These are phyloP conservation scores for Anisogramma anomala DNA, from an alignment of 2,329 filamentous ascomycete genomes.

Conservation along the genomic window DNA sequence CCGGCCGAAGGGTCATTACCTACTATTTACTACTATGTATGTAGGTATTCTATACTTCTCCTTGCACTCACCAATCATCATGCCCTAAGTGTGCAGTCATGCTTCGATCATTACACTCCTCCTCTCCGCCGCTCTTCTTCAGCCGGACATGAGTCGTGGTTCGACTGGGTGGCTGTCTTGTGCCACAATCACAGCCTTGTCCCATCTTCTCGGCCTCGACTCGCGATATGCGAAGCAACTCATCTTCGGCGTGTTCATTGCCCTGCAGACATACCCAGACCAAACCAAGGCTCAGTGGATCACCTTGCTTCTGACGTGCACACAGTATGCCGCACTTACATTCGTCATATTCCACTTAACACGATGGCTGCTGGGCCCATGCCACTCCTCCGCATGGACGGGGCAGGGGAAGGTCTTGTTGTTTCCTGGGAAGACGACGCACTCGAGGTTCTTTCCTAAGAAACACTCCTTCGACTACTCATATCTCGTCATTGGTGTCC, in stretches of 20 bases:
- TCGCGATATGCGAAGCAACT: slow-evolving; percentile 5
- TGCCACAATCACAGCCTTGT: not conserved
- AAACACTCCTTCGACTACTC: slow-evolving; percentile 59
- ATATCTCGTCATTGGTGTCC: slow-evolving; percentile 58
- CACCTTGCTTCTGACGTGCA: not conserved
- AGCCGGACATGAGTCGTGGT: slow-evolving; percentile 10
- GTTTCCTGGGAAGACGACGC: slow-evolving; percentile 54
- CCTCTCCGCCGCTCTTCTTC: not conserved
- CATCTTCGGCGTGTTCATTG: slow-evolving; percentile 2
- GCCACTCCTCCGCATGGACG: slow-evolving; percentile 5
- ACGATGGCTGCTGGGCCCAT: slow-evolving; percentile 1
- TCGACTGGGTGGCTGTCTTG: slow-evolving; percentile 6
- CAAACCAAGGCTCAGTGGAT: not conserved
- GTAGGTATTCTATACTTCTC: too few species aligned
- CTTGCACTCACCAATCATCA: too few species aligned
- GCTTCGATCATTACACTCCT: too few species aligned
- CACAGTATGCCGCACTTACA: slow-evolving; percentile 1
- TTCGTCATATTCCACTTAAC: not conserved
- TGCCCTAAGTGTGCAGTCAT: too few species aligned
- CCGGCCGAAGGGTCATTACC: too few species aligned
- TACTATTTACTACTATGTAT: too few species aligned
- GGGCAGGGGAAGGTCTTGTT: slow-evolving; percentile 32
- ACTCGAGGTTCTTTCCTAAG: slow-evolving; percentile 55
- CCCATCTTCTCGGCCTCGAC: slow-evolving; percentile 4
- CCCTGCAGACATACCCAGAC: not conserved